Base-by-base conservation (phyloP, 1,139 yeast species). In the Yamadazyma trypodendri region DNA sequence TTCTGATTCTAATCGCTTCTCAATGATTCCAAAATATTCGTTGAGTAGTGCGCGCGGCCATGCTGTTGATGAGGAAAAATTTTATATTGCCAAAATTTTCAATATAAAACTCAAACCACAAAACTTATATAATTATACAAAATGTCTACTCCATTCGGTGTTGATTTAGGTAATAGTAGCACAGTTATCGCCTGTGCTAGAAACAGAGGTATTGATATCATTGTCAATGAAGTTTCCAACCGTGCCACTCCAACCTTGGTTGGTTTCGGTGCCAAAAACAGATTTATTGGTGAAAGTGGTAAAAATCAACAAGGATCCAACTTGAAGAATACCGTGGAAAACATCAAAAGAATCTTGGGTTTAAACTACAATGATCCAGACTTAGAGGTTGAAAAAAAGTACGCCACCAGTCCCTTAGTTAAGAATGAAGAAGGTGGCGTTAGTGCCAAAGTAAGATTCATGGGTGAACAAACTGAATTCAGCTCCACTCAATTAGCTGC, bases 181-280 rank as follows among this genome's bases (percentile, higher is more conserved):
- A 81, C 95, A 48, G 97, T 90, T 52, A 79, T 92, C 61, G 97
- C 97, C 34, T 95, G 95, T 63, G 98, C 98, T 48, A 86, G 95
- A 67, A 92, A 92, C 80, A 83, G 97, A 75, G 97, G 97, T 61
- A 92, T 94, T 63, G 98, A 92, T 67, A 84, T 94, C 57, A 87
- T 92, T 56, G 97, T 92, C 72, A 94, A 94, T 65, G 99, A 92
- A 68, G 98, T 92, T 37, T 90, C 97, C 41, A 92, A 92, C 82
- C 85, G 98, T 70, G 68, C 95, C 51, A 92, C 99, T 29, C 98
- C 99, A 48, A 72, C 97, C 18, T 72, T 92, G 51, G 94, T 94
- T 53, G 97, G 97, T 28, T 92, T 92, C 56, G 97, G 97, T 51
- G 63, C 63, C 48, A 88, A 85, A 72, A 83, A 77, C 75, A 83